Percentiles rank a stretch among this genome's conserved stretches.
These are phyloP conservation scores for Protomyces pachydermus DNA, from an alignment of 1,139 yeast genomes.

Conservation along the genomic window DNA sequence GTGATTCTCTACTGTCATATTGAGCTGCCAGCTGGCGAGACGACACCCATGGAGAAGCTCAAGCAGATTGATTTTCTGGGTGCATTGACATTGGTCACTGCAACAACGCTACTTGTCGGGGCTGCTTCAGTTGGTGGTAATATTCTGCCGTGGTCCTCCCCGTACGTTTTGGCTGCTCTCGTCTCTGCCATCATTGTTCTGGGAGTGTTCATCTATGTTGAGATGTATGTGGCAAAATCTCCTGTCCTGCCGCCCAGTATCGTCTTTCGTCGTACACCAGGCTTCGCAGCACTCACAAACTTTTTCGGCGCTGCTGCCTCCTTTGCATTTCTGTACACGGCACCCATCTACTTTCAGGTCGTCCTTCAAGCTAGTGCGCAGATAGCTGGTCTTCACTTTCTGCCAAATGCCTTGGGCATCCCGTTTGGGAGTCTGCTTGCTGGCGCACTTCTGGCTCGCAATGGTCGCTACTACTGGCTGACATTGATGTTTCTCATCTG, in stretches of 20 bases:
- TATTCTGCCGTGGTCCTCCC: constrained; percentile 44
- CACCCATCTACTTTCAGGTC: constrained; percentile 42
- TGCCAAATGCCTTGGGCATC: constrained; percentile 33
- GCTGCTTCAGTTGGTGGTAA: constrained; percentile 68
- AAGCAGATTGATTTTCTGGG: constrained; percentile 68
- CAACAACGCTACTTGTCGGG: constrained; percentile 52
- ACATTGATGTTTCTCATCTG: constrained; percentile 5
- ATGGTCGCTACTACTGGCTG: constrained; percentile 52
- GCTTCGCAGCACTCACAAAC: constrained; percentile 41
- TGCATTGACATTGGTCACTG: constrained; percentile 53
- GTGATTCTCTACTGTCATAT: constrained; percentile 30
- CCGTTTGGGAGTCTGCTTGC: constrained; percentile 33
- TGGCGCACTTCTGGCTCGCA: constrained; percentile 41
- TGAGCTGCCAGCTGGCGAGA: constrained; percentile 22
- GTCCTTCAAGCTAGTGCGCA: constrained; percentile 30
- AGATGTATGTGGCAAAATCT: constrained; percentile 53
- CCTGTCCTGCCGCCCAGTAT: constrained; percentile 46
- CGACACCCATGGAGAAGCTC: constrained; percentile 27
- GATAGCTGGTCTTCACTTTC: constrained; percentile 33
- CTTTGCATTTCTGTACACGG: constrained; percentile 55
- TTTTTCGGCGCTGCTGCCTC: constrained; percentile 59
- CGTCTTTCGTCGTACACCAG: constrained; percentile 28
- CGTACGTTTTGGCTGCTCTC: constrained; percentile 40
- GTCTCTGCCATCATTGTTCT: constrained; percentile 37
- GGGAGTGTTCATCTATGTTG: constrained; percentile 48